phyloP scores from a whole-genome alignment of 371 early-diverging fungal genomes.

The Mucor racemosus region DNA sequence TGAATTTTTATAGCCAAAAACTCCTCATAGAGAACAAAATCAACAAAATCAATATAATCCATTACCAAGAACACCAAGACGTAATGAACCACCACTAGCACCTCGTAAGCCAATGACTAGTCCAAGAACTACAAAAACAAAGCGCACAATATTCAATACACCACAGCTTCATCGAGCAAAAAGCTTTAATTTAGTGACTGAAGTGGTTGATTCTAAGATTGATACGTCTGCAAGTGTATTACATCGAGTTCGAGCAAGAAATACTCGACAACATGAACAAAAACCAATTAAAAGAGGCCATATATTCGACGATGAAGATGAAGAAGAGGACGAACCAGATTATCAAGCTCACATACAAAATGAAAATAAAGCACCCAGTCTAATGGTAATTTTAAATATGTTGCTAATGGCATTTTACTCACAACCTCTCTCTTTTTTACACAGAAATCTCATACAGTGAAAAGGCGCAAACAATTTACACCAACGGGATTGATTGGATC shows the following conservation, averaged over 20 bases:
- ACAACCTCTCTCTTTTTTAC: no score
- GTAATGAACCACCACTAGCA: conserved; percentile 9
- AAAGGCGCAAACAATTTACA: neutral
- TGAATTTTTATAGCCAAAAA: conserved; percentile 4
- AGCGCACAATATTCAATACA: conserved; percentile 32
- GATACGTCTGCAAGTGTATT: conserved; percentile 30
- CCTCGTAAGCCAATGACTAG: conserved; percentile 28
- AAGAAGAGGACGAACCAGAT: conserved; percentile 15
- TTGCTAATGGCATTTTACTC: neutral
- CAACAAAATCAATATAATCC: neutral
- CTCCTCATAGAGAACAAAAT: neutral
- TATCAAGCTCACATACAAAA: conserved; percentile 1
- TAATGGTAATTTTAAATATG: neutral
- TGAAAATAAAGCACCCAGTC: conserved; percentile 7
- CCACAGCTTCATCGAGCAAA: conserved; percentile 37
- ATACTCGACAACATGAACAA: conserved; percentile 31
- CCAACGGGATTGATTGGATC: neutral
- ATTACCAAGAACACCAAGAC: conserved; percentile 23
- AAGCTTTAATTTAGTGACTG: neutral
- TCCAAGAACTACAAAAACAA: conserved; percentile 12
- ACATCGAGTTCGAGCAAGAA: conserved; percentile 39
- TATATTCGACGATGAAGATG: conserved; percentile 22
- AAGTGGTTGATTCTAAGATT: conserved; percentile 9
- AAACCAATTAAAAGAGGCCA: conserved; percentile 19
- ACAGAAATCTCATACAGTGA: neutral